phyloP scores from a whole-genome alignment of 2,329 filamentous ascomycete genomes.

The Aspergillus spinulosporus region DNA sequence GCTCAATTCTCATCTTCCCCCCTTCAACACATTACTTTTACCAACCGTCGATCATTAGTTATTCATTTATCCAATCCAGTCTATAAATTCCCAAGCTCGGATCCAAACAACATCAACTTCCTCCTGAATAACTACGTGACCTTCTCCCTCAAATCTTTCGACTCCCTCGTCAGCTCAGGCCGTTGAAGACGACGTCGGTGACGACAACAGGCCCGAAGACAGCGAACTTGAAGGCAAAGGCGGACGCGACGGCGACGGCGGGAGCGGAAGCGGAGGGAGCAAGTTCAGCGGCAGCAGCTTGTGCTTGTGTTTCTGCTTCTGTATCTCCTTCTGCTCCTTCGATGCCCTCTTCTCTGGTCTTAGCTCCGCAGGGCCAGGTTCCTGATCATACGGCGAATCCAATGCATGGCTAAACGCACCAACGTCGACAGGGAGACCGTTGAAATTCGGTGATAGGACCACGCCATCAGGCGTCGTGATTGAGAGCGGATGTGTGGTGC shows the following conservation, averaged over 20 bases:
- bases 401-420: slow-evolving; percentile 22
- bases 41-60: too few relatives aligned
- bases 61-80: too few relatives aligned
- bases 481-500: not conserved
- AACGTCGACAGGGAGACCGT: slow-evolving; percentile 7
- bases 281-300: not conserved
- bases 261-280: not conserved
- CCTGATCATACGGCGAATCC: slow-evolving; percentile 18
- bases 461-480: slow-evolving; percentile 23
- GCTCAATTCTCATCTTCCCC: not conserved
- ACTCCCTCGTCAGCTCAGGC: not conserved
- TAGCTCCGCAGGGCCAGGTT: not conserved
- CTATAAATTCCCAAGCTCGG: too few relatives aligned
- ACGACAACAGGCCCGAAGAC: not conserved
- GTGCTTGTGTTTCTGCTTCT: not conserved
- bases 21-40: too few relatives aligned
- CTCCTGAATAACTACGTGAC: not conserved
- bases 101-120: too few relatives aligned
- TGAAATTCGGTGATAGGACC: slow-evolving; percentile 30
- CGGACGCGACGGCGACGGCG: not conserved
- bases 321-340: not conserved
- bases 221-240: not conserved
- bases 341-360: not conserved
- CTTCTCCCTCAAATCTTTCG: not conserved
- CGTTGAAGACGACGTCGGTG: slow-evolving; percentile 3